Percentiles rank a stretch among this genome's conserved stretches.
Conservation (phyloP, 805 yeast species). For the Brettanomyces anomalus region DNA sequence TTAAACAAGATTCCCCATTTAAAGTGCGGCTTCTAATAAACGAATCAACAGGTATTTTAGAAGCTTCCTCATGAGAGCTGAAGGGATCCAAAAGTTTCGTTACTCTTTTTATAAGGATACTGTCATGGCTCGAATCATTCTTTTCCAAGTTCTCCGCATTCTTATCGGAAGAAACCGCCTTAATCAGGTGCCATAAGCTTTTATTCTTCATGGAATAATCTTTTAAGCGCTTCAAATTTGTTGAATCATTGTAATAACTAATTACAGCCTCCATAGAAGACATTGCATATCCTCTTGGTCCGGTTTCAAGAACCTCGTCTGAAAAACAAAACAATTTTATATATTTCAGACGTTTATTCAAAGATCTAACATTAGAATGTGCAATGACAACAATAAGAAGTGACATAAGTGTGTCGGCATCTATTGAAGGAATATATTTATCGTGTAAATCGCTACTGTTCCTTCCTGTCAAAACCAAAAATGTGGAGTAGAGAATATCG, state of each 20-base stretch:
- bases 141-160: slow-evolving; percentile 12
- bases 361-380: slow-evolving; percentile 46
- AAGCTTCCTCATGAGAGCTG: background rate
- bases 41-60: slow-evolving; percentile 10
- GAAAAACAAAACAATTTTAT: slow-evolving; percentile 48
- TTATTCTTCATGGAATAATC: slow-evolving; percentile 38
- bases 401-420: slow-evolving; percentile 77
- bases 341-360: slow-evolving; percentile 59
- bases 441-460: background rate
- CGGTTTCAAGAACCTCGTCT: slow-evolving; percentile 34
- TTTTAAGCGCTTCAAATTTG: slow-evolving; percentile 29
- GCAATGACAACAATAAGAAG: slow-evolving; percentile 63
- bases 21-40: slow-evolving; percentile 31
- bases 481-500: slow-evolving; percentile 39
- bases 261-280: slow-evolving; percentile 82
- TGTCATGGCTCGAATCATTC: slow-evolving; percentile 11
- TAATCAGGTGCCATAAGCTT: slow-evolving; percentile 45
- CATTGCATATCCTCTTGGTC: slow-evolving; percentile 65
- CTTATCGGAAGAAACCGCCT: slow-evolving; percentile 18
- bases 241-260: slow-evolving; percentile 41
- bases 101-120: slow-evolving; percentile 9
- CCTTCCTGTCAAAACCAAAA: slow-evolving; percentile 37
- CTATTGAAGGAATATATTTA: slow-evolving; percentile 31
- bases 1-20: slow-evolving; percentile 65
- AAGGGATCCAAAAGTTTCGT: slow-evolving; percentile 9